Evolutionary conservation across 495 filamentous ascomycete species (phyloP).

Genomic region (Rusavskia elegans): DNA sequence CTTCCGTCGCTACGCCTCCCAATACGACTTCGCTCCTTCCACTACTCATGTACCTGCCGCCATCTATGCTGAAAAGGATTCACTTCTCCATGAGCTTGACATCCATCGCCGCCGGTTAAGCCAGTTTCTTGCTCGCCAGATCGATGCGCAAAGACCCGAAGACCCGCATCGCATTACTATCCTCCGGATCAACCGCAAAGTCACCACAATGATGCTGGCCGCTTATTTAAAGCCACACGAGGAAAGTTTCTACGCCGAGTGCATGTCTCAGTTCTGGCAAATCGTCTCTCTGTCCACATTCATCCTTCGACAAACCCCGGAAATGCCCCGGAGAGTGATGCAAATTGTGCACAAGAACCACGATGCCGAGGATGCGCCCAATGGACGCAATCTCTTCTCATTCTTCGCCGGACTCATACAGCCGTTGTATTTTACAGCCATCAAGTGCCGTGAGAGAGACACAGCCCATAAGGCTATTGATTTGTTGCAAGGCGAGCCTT

Average conservation of each 20-base stretch:
- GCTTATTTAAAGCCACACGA: neutral
- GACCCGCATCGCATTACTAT: neutral
- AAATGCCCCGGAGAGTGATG: neutral
- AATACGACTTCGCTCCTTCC: neutral
- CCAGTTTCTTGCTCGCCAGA: neutral
- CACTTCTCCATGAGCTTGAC: neutral
- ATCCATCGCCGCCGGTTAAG: neutral
- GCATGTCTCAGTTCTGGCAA: neutral
- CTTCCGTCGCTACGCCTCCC: neutral
- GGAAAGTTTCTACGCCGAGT: neutral
- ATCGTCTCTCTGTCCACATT: slow-evolving; percentile 2
- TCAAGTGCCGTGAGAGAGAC: slow-evolving; percentile 38
- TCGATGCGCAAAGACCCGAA: neutral
- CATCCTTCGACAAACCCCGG: neutral
- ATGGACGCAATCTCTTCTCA: neutral
- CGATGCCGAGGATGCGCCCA: neutral
- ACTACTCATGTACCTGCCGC: neutral
- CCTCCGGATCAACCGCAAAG: slow-evolving; percentile 3
- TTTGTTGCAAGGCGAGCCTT: slow-evolving; percentile 20
- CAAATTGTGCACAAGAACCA: neutral
- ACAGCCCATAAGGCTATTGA: slow-evolving; percentile 28
- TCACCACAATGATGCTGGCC: neutral
- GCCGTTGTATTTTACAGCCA: slow-evolving; percentile 33
- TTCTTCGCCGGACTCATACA: slow-evolving; percentile 18
- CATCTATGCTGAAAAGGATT: neutral